Conservation (phyloP, 2,329 filamentous ascomycete genomes). For the Scytalidium lignicola region DNA sequence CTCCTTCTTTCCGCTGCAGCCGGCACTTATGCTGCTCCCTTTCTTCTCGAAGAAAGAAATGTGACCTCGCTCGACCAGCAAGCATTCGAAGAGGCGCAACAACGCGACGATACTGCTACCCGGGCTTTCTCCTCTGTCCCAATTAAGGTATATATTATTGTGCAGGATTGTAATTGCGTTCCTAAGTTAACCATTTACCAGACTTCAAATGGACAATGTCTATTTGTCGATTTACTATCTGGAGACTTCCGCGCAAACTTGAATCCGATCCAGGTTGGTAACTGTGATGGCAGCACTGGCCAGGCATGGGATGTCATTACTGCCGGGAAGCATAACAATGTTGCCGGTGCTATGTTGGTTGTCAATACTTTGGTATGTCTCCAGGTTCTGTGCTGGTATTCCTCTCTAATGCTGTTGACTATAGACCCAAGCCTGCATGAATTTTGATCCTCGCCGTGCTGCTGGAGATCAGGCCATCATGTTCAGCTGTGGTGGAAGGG, state of each 20-base stretch:
- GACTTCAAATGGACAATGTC: constrained; percentile 31
- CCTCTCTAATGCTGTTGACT: constrained; percentile 3
- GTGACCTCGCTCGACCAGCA: constrained; percentile 33
- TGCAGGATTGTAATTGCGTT: neutral
- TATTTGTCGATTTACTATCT: constrained; percentile 35
- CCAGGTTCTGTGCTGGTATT: neutral
- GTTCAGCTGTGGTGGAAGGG: constrained; percentile 55
- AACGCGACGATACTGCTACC: constrained; percentile 36
- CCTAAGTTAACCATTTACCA: too few species aligned
- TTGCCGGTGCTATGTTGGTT: constrained; percentile 40
- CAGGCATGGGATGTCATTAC: constrained; percentile 41
- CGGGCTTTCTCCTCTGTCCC: constrained; percentile 34
- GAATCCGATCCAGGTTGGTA: constrained; percentile 35
- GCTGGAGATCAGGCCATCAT: constrained; percentile 45
- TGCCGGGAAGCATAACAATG: constrained; percentile 46
- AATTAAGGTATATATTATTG: constrained; percentile 31
- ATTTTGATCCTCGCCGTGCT: constrained; percentile 49
- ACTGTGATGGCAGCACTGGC: constrained; percentile 35
- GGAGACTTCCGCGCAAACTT: constrained; percentile 42
- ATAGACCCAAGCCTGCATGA: constrained; percentile 52
- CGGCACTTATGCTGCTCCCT: constrained; percentile 18
- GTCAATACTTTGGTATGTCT: constrained; percentile 45
- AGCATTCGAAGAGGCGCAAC: constrained; percentile 38
- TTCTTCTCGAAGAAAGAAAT: constrained; percentile 18
- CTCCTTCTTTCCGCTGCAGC: constrained; percentile 15